Conservation (phyloP, 2,329 filamentous ascomycete species). For the Ceratocystis ficicola region DNA sequence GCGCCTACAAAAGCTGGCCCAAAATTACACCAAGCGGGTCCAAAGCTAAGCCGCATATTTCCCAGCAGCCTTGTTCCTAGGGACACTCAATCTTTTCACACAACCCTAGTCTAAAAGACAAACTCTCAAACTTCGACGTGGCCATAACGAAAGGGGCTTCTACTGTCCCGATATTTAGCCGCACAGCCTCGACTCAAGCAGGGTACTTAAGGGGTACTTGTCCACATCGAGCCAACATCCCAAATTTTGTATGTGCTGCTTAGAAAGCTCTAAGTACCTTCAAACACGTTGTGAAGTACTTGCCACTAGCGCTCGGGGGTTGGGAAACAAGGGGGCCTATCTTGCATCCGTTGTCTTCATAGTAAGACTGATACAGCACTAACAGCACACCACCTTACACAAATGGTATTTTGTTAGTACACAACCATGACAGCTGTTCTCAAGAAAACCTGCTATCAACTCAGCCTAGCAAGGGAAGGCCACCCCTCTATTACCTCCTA, state of each 20-base stretch:
- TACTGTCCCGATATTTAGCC: conserved; percentile 11
- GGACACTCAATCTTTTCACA: neutral
- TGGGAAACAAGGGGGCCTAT: conserved; percentile 20
- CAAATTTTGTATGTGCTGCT: neutral
- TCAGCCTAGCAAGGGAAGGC: conserved; percentile 3
- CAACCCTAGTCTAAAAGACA: conserved; percentile 1
- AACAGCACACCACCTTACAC: neutral
- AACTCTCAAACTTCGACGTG: conserved; percentile 19
- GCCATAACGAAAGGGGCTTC: conserved; percentile 18
- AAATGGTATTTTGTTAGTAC: conserved; percentile 8
- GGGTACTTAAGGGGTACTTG: conserved; percentile 13
- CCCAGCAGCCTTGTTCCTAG: conserved; percentile 7
- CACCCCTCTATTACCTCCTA: conserved; percentile 11
- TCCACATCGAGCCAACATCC: neutral
- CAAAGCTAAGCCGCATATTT: neutral
- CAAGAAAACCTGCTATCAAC: neutral
- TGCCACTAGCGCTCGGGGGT: conserved; percentile 17
- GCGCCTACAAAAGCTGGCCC: neutral
- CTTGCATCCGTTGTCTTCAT: neutral
- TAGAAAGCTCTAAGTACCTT: neutral
- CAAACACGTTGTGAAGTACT: neutral
- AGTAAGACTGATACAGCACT: conserved; percentile 8
- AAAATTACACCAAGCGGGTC: neutral
- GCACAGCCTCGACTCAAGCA: neutral
- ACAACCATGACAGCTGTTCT: conserved; percentile 16